phyloP scores from a whole-genome alignment of 805 yeast genomes.

The Nakazawaea peltata region DNA sequence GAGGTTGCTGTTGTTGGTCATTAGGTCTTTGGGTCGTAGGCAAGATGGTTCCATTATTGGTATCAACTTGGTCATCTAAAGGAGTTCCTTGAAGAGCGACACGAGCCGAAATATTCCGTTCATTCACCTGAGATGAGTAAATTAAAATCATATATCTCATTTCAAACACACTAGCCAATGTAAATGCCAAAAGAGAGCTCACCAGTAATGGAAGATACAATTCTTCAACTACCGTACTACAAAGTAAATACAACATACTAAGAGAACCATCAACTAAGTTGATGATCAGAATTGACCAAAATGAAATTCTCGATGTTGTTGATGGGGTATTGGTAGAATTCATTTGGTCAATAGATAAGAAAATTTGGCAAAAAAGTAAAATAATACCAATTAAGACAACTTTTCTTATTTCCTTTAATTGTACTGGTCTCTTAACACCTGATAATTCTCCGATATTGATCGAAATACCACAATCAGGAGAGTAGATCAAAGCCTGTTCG shows the following conservation, averaged over 20 bases:
- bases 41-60: slow-evolving; percentile 12
- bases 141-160: slow-evolving; percentile 65
- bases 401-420: slow-evolving; percentile 26
- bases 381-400: slow-evolving; percentile 35
- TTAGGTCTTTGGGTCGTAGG: slow-evolving; percentile 15
- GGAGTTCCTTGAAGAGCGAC: slow-evolving; percentile 58
- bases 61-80: slow-evolving; percentile 24
- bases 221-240: slow-evolving; percentile 45
- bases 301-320: slow-evolving; percentile 63
- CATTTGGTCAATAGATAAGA: slow-evolving; percentile 61
- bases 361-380: slow-evolving; percentile 43
- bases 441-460: slow-evolving; percentile 27
- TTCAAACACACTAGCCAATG: slow-evolving; percentile 67
- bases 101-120: slow-evolving; percentile 56
- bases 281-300: slow-evolving; percentile 58
- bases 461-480: slow-evolving; percentile 82
- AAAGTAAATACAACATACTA: slow-evolving; percentile 52
- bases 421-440: slow-evolving; percentile 57
- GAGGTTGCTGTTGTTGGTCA: slow-evolving; percentile 14
- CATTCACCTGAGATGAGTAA: slow-evolving; percentile 64
- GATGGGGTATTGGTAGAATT: slow-evolving; percentile 72
- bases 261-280: slow-evolving; percentile 62
- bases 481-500: slow-evolving; percentile 54
- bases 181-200: slow-evolving; percentile 60
- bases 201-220: slow-evolving; percentile 63